Evolutionary conservation across 176 grass and related monocot genomes (phyloP), one percentile per base, ranked within the genome.

Genomic region (Pontederia paniculata): DNA sequence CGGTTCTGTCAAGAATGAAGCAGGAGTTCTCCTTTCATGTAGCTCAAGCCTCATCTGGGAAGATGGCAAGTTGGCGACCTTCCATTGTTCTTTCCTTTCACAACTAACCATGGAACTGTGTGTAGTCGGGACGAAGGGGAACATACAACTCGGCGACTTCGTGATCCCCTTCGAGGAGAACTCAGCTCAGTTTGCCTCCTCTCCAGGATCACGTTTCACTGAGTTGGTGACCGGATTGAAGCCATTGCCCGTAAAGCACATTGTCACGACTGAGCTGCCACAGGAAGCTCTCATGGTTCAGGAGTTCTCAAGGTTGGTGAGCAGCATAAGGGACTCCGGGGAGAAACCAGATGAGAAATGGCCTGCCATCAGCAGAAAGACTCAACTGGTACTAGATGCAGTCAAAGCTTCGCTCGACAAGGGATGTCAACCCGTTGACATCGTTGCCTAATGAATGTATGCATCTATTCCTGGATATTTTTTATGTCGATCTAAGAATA

Each of bases 261-360:
- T 59, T 0, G 57, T 95, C 8, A 12, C 37, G 10, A 77, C 72
- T 6, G 69, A 80, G 3, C 85, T 95, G 17, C 78, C 84, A 2
- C 81, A 95, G 66, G 82, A 95, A 25, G 81, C 70, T 1, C 74
- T 84, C 9, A 95, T 94, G 82, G 70, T 89, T 14, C 58, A 66
- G 76, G 89, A 86, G 69, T 76, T 95, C 28, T 42, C 76, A 0
- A 89, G 79, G 58, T 70, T 89, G 23, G 89, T 75, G 50, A 50
- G 49, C 57, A 37, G 9, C 52, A 82, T 95, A 61, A 67, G 72
- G 9, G 85, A 95, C n/a, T 58, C 55, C 19, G 73, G 67, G 12
- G 52, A 28, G 48, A 85, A 77, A 18, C 84, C 84, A 60, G 84
- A 95, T 37, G 50, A 25, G 1, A 89, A 80, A 72, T 95, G 89